Base-by-base conservation (phyloP, 2,329 filamentous ascomycete genomes). In the Dactylonectria macrodidyma region DNA sequence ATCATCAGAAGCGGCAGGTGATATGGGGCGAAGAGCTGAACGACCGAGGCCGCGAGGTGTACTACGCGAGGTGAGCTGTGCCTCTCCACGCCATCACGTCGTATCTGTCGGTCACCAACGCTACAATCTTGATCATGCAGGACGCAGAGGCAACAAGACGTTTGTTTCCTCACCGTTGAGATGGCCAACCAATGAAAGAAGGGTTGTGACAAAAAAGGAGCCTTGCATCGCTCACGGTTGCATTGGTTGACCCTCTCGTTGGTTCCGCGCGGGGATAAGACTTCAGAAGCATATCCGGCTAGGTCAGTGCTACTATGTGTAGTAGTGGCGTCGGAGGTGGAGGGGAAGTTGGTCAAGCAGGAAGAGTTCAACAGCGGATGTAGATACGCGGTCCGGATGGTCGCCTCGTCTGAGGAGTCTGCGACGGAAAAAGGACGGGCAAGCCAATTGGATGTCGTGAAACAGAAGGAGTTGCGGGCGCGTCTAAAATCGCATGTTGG, bases 401-500 rank as follows among this genome's bases (percentile, higher is more conserved):
- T 51, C 38, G 47, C 62, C 34, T 41, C 38, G 46, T 36, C 47
- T 48, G 26, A 54, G 38, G 54, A 64, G 44, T 36, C 59, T 55
- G 55, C 47, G 62, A 52, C 48, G 50, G 26, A 48, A 51, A 59
- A 47, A 48, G 52, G 59, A 56, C 62, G 36, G 62, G 36, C 51
- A 34, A 38, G 16, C 62, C 24, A 33, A 36, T n/a, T n/a, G 51
- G 26, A 47, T 46, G 46, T 48, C 41, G 44, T 46, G 36, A 47
- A 26, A 51, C 58, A 12, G 30, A 52, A 46, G 12, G 50, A 58
- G 46, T 50, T 48, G 19, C 38, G 48, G 48, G 58, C 46, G 58
- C 57, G 58, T 55, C 52, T 61, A 51, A 47, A 66, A 61, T 58
- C 58, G 58, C 63, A 48, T 57, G 63, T 66, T 61, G 51, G 22